phyloP scores from a whole-genome alignment of 805 yeast species.

The Schwanniomyces occidentalis region DNA sequence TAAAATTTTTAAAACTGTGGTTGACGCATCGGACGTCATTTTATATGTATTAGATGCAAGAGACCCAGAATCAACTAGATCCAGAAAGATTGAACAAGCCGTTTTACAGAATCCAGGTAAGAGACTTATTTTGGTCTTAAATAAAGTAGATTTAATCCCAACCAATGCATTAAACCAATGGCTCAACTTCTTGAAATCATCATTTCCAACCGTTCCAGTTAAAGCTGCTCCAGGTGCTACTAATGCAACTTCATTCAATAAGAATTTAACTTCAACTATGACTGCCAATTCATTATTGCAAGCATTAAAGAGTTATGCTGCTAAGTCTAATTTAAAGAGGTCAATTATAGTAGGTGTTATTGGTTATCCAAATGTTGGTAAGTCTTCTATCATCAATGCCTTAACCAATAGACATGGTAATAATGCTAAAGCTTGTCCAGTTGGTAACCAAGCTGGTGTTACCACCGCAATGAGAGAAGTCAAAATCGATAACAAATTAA shows the following conservation, averaged over 20 bases:
- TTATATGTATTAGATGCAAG: slow-evolving; percentile 95
- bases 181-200: slow-evolving; percentile 73
- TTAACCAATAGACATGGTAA: slow-evolving; percentile 79
- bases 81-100: slow-evolving; percentile 87
- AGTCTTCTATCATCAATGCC: slow-evolving; percentile 91
- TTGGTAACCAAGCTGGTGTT: slow-evolving; percentile 97
- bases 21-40: slow-evolving; percentile 88
- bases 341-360: slow-evolving; percentile 92
- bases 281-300: slow-evolving; percentile 76
- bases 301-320: slow-evolving; percentile 82
- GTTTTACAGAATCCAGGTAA: slow-evolving; percentile 78
- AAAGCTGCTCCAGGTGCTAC: slow-evolving; percentile 77
- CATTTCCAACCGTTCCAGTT: slow-evolving; percentile 91
- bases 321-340: slow-evolving; percentile 80
- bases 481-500: slow-evolving; percentile 85
- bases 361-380: slow-evolving; percentile 93
- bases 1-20: slow-evolving; percentile 89
- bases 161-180: slow-evolving; percentile 79
- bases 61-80: slow-evolving; percentile 94
- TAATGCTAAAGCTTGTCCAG: slow-evolving; percentile 80
- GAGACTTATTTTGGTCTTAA: slow-evolving; percentile 80
- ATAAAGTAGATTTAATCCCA: slow-evolving; percentile 93
- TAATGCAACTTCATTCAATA: slow-evolving; percentile 67
- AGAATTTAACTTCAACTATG: slow-evolving; percentile 64
- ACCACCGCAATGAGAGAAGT: slow-evolving; percentile 91